Evolutionary conservation across 179 eudicot species (phyloP).

Genomic region (Beta lomatogona): DNA sequence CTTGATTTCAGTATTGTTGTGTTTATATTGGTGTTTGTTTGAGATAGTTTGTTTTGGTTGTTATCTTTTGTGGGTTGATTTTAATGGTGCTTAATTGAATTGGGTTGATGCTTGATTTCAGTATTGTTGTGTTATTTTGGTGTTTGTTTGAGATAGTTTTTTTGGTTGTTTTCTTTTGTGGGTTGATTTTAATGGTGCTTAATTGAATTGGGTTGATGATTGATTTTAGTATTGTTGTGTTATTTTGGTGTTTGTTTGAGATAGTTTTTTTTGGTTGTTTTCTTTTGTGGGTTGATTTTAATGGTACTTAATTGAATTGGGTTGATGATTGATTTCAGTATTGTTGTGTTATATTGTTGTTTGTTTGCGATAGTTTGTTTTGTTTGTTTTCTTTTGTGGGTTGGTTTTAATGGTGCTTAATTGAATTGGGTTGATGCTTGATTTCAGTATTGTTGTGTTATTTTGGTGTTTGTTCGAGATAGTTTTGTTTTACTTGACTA

Average conservation of each 20-base stretch:
- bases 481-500: background rate
- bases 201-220: constrained; percentile 11
- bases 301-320: background rate
- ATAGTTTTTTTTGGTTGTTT: no score
- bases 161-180: background rate
- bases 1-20: background rate
- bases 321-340: background rate
- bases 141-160: background rate
- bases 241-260: constrained; percentile 7
- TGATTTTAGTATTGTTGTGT: constrained; percentile 18
- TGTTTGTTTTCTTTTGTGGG: background rate
- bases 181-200: background rate
- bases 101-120: constrained; percentile 8
- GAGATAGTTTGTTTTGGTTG: background rate
- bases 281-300: background rate
- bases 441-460: background rate
- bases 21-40: background rate
- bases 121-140: background rate
- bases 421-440: constrained; percentile 13
- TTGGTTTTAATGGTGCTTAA: background rate
- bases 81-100: background rate
- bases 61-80: background rate
- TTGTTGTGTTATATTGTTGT: background rate
- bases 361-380: background rate
- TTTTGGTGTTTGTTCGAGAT: background rate